Evolutionary conservation across 345 rosid genomes (phyloP), one percentile per base, ranked within the genome.

Genomic region (Eucalyptus pumila): DNA sequence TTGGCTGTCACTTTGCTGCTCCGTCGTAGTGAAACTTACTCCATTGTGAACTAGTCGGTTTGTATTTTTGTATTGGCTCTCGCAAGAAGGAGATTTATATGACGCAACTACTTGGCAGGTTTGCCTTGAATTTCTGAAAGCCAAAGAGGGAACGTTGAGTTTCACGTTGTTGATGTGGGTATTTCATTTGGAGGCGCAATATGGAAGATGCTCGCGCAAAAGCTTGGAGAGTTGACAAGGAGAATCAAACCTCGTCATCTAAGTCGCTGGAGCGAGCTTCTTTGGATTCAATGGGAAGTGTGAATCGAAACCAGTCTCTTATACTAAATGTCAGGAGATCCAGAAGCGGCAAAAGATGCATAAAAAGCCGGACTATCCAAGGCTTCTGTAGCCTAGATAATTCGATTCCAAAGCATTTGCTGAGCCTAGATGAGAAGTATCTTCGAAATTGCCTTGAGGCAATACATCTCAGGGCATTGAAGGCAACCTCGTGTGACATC

Each of bases 341-440:
- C 69, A 94, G 92, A 87, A 89, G 89, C 65, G 93, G 93, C 89
- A 93, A 92, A 89, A 93, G 93, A 87, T 90, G 93, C 88, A 89
- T 92, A 45, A 93, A 92, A 89, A 94, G 91, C 32, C 92, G 95
- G 3, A 90, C 95, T 80, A 87, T 94, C 89, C 95, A 49, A 54
- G 92, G 92, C 81, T 90, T 90, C 54, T 90, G 87, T 88, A 91
- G 91, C 88, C 89, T 93, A 23, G 96, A 94, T 65, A 90, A 88
- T 92, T 94, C 93, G 94, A 95, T 96, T 87, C 97, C 97, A 47
- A 95, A 94, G 94, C 94, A 93, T 94, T 72, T 97, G 94, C 94
- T 95, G 58, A 93, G 95, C 50, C 86, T 94, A 12, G 97, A 97
- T 90, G 99, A 96, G 90, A 96, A 94, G 89, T 95, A 94, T 92